These are phyloP conservation scores for Trichophaea hybrida DNA, from an alignment of 2,329 filamentous ascomycete genomes.

Conservation along the genomic window DNA sequence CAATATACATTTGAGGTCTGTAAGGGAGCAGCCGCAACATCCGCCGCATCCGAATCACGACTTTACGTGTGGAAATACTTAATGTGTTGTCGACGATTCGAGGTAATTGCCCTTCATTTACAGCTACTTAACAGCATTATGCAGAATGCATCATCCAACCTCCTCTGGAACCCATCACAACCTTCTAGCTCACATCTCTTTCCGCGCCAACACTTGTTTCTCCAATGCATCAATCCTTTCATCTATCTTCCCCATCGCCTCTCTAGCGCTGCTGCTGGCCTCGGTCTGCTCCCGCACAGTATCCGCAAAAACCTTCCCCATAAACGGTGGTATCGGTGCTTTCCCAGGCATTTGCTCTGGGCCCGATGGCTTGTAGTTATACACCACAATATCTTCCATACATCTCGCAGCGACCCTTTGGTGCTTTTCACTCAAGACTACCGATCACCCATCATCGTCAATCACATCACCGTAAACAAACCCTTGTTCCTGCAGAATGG, in stretches of 20 bases:
- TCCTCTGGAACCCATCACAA: too few relatives aligned
- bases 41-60: too few relatives aligned
- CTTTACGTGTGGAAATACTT: too few relatives aligned
- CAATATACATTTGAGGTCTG: too few relatives aligned
- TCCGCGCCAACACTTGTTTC: constrained; percentile 56
- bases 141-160: too few relatives aligned
- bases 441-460: constrained; percentile 33
- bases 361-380: constrained; percentile 48
- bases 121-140: too few relatives aligned
- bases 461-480: not conserved
- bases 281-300: constrained; percentile 49
- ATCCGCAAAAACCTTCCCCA: constrained; percentile 45
- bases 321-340: constrained; percentile 41
- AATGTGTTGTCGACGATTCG: too few relatives aligned
- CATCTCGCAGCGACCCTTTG: constrained; percentile 59
- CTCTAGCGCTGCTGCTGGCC: constrained; percentile 40
- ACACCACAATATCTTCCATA: constrained; percentile 63
- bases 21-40: too few relatives aligned
- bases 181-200: constrained; percentile 31
- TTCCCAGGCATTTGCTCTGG: constrained; percentile 33
- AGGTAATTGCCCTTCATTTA: too few relatives aligned
- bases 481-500: not conserved
- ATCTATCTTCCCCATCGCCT: constrained; percentile 43
- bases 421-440: constrained; percentile 57
- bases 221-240: constrained; percentile 50